These are phyloP conservation scores for Primulina tabacum DNA, from an alignment of 257 asterid species.

Conservation along the genomic window DNA sequence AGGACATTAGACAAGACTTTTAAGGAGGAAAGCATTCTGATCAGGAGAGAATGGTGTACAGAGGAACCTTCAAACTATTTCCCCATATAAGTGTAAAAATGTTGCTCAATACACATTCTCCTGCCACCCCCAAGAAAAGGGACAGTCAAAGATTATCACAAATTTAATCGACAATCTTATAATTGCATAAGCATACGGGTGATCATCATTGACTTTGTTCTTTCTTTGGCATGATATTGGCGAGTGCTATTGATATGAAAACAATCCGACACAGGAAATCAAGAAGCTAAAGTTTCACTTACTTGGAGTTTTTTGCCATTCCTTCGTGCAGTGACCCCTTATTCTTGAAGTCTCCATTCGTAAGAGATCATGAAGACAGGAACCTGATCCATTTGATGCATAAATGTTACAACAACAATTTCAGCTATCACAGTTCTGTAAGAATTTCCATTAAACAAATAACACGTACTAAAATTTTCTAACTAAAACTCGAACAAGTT, in stretches of 20 bases:
- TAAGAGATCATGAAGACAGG: constrained; percentile 29
- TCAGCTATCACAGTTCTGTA: neutral
- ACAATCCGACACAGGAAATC: neutral
- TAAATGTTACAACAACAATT: neutral
- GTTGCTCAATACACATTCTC: neutral
- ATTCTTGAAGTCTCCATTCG: constrained; percentile 34
- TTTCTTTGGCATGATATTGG: neutral
- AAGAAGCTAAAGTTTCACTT: constrained; percentile 22
- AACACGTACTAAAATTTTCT: neutral
- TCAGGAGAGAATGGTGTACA: neutral
- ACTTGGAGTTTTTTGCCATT: constrained; percentile 24
- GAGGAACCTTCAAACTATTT: neutral
- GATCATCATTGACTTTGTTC: neutral
- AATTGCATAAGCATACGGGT: neutral
- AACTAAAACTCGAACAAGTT: neutral
- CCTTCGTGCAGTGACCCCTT: constrained; percentile 14
- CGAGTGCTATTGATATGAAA: neutral
- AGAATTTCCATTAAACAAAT: neutral
- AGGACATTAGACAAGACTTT: neutral
- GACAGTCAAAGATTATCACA: too few relatives aligned
- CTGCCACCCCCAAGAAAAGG: neutral
- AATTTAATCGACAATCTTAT: neutral
- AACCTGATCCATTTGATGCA: constrained; percentile 20
- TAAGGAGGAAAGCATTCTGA: neutral
- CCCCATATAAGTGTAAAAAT: neutral